Conservation (phyloP, 768 basidiomycete genomes). For the Tulasnella sp. region DNA sequence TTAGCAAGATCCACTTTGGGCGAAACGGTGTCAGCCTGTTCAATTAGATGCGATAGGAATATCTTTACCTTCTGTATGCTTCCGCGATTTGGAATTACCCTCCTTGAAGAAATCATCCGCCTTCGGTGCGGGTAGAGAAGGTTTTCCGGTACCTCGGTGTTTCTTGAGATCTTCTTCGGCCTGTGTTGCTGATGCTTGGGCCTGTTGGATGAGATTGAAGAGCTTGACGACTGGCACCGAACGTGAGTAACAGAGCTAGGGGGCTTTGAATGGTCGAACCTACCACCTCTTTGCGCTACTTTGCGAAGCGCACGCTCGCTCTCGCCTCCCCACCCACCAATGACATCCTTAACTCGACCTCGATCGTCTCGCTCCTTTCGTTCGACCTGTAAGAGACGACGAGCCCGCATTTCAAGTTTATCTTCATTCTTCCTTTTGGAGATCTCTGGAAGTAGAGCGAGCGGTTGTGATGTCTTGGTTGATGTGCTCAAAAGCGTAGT, state of each 20-base stretch:
- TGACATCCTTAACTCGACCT: conserved; percentile 23
- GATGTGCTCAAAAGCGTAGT: conserved; percentile 62
- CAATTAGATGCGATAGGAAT: conserved; percentile 30
- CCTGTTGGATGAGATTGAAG: conserved; percentile 79
- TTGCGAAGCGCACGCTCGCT: conserved; percentile 24
- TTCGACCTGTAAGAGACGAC: conserved; percentile 34
- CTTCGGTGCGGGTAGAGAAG: conserved; percentile 56
- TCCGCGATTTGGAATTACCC: too few species aligned
- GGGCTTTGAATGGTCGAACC: neutral
- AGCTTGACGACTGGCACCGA: conserved; percentile 58
- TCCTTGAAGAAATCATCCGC: too few species aligned
- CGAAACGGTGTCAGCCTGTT: neutral
- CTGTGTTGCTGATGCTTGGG: conserved; percentile 47
- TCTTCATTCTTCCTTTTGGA: conserved; percentile 60
- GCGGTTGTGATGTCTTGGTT: conserved; percentile 55
- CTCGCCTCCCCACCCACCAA: conserved; percentile 25
- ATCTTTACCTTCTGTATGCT: conserved; percentile 45
- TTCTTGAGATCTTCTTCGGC: conserved; percentile 45
- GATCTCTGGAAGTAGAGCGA: conserved; percentile 70
- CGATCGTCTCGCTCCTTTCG: conserved; percentile 23
- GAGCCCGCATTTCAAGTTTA: conserved; percentile 62
- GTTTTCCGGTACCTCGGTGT: conserved; percentile 57
- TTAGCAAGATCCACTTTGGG: conserved; percentile 46
- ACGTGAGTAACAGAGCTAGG: conserved; percentile 18
- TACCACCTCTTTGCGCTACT: conserved; percentile 24